Percentiles rank a stretch among this genome's conserved stretches.
These are phyloP conservation scores for Lotus japonicus DNA, from an alignment of 306 rosid species.

Conservation along the genomic window DNA sequence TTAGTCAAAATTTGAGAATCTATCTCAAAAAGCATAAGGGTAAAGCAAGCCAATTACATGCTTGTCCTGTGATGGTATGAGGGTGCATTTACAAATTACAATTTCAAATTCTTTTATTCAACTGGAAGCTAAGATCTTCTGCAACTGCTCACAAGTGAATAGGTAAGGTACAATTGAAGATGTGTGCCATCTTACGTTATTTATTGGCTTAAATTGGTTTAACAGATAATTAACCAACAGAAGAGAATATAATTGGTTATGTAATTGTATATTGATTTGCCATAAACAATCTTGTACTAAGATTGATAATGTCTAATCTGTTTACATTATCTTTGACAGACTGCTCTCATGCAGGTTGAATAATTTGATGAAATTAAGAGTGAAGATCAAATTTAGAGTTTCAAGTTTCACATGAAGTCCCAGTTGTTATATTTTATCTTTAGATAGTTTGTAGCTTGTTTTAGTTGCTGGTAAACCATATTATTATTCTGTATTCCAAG, in stretches of 20 bases:
- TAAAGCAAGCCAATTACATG: conserved; percentile 4
- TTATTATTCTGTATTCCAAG: too few relatives aligned
- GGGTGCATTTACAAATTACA: not conserved
- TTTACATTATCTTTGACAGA: not conserved
- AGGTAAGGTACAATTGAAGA: not conserved
- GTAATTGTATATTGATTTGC: conserved; percentile 12
- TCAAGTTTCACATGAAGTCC: too few relatives aligned
- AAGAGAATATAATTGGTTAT: not conserved
- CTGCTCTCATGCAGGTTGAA: not conserved
- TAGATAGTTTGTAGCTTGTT: too few relatives aligned
- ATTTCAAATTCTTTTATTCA: conserved; percentile 15
- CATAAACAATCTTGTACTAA: not conserved
- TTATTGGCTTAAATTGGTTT: conserved; percentile 16
- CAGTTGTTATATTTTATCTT: too few relatives aligned
- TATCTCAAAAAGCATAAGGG: not conserved
- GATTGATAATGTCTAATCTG: not conserved
- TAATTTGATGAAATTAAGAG: too few relatives aligned
- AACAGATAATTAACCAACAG: not conserved
- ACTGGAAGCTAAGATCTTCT: conserved; percentile 9
- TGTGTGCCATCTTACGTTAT: not conserved
- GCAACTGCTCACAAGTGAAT: not conserved
- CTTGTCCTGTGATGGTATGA: conserved; percentile 17
- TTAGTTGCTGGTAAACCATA: too few relatives aligned
- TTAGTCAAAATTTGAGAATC: conserved; percentile 10
- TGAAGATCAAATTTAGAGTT: too few relatives aligned